Percentiles rank a stretch among this genome's conserved stretches.
These are phyloP conservation scores for Ulota crispa DNA, from an alignment of 225 moss, liverwort and hornwort species.

Conservation along the genomic window DNA sequence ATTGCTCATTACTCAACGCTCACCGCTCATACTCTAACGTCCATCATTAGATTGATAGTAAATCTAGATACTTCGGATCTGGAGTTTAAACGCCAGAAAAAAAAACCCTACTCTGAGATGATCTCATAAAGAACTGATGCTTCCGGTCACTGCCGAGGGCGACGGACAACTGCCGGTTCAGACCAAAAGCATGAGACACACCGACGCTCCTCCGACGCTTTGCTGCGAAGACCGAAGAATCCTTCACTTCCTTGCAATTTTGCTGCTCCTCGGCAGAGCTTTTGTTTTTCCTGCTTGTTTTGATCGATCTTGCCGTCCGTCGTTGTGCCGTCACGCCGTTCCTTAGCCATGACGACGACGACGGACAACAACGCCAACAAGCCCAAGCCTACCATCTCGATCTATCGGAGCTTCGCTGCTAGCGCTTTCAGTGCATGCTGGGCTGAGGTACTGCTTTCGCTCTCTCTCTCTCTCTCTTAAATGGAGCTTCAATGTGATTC, in stretches of 20 bases:
- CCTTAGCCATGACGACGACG: constrained; percentile 42
- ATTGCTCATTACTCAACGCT: too few species aligned
- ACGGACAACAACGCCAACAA: constrained; percentile 36
- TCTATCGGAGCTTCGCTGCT: constrained; percentile 70
- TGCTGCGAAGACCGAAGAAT: not conserved
- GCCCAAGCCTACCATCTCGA: constrained; percentile 47
- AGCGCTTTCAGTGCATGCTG: constrained; percentile 83
- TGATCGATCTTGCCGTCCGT: not conserved
- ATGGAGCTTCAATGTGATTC: too few species aligned
- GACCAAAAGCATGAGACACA: not conserved
- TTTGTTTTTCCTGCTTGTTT: not conserved
- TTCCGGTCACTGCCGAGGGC: not conserved
- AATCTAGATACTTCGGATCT: too few species aligned
- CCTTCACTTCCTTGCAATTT: not conserved
- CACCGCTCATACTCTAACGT: too few species aligned
- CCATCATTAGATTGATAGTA: too few species aligned
- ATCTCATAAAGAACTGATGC: not conserved
- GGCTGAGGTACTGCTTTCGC: constrained; percentile 60
- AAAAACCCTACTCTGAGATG: too few species aligned
- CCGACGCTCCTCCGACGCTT: not conserved
- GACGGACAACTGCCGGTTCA: not conserved
- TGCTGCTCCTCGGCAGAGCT: not conserved
- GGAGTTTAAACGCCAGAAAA: too few species aligned
- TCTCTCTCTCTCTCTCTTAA: not conserved
- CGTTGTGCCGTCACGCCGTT: constrained; percentile 7